Conservation (phyloP, 2,329 filamentous ascomycete genomes). For the Aspergillus awamori region DNA sequence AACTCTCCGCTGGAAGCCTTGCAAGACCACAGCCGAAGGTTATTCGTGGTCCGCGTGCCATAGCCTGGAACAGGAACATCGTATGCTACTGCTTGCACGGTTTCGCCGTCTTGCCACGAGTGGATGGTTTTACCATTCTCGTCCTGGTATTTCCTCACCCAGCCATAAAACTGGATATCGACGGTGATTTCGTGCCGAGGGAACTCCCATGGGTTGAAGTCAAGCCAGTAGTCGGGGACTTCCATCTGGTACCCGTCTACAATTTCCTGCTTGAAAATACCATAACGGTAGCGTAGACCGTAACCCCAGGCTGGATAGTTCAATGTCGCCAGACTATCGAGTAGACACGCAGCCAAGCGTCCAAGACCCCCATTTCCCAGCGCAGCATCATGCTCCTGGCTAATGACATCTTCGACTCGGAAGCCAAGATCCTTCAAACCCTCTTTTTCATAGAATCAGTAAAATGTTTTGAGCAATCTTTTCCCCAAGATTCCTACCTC, state of each 20-base stretch:
- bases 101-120: constrained; percentile 90
- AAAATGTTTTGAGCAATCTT: neutral
- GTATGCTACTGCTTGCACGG: constrained; percentile 88
- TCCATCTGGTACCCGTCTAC: constrained; percentile 97
- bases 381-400: constrained; percentile 93
- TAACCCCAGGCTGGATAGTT: constrained; percentile 98
- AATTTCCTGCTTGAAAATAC: constrained; percentile 99
- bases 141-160: constrained; percentile 74
- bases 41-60: constrained; percentile 88
- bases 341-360: constrained; percentile 91
- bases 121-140: constrained; percentile 73
- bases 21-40: constrained; percentile 94
- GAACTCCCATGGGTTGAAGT: constrained; percentile 99
- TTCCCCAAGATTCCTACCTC: constrained; percentile 59
- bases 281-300: constrained; percentile 90
- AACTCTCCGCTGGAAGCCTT: constrained; percentile 97
- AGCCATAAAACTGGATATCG: constrained; percentile 94
- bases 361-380: constrained; percentile 95
- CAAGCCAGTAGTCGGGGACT: constrained; percentile 97
- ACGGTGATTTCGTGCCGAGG: constrained; percentile 93
- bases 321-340: constrained; percentile 91
- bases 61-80: constrained; percentile 93
- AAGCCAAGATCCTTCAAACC: constrained; percentile 89
- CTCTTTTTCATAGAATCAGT: constrained; percentile 54
- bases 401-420: constrained; percentile 92